Conservation (phyloP, 441 rosid species). For the Brassica hybrid region DNA sequence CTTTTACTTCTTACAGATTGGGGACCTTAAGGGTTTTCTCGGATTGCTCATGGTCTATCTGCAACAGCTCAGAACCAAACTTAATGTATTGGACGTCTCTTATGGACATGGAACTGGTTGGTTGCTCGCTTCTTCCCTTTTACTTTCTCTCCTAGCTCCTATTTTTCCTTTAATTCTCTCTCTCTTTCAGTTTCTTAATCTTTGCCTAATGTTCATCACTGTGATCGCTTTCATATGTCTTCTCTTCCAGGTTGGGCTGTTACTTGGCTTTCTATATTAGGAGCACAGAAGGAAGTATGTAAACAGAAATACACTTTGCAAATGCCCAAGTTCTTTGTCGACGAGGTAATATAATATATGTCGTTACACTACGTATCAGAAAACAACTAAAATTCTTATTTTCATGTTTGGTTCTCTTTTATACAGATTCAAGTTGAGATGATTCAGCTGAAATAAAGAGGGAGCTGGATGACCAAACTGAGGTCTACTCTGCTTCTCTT, state of each 20-base stretch:
- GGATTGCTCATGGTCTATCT: constrained; percentile 81
- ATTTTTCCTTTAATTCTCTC: background rate
- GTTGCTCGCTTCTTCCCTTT: constrained; percentile 7
- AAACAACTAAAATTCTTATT: background rate
- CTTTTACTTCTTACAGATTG: constrained; percentile 51
- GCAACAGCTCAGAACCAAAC: constrained; percentile 68
- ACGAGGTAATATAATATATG: background rate
- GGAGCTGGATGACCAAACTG: constrained; percentile 56
- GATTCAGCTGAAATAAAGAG: constrained; percentile 78
- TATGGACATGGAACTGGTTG: constrained; percentile 85
- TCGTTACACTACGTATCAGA: background rate
- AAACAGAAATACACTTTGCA: too few relatives aligned
- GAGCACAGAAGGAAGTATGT: too few relatives aligned
- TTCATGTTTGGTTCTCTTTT: constrained; percentile 1
- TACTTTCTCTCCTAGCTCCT: constrained; percentile 13
- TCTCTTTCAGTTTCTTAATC: background rate
- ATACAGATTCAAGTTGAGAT: constrained; percentile 93
- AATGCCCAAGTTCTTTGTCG: background rate
- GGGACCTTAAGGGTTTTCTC: constrained; percentile 89
- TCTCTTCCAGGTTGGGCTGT: too few relatives aligned
- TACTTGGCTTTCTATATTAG: too few relatives aligned
- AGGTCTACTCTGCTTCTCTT: constrained; percentile 50
- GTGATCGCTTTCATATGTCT: too few relatives aligned
- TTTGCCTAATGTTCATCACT: too few relatives aligned
- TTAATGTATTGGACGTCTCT: constrained; percentile 73